Percentiles rank a stretch among this genome's conserved stretches.
phyloP scores from a whole-genome alignment of 805 yeast genomes.

The Brettanomyces custersianus region DNA sequence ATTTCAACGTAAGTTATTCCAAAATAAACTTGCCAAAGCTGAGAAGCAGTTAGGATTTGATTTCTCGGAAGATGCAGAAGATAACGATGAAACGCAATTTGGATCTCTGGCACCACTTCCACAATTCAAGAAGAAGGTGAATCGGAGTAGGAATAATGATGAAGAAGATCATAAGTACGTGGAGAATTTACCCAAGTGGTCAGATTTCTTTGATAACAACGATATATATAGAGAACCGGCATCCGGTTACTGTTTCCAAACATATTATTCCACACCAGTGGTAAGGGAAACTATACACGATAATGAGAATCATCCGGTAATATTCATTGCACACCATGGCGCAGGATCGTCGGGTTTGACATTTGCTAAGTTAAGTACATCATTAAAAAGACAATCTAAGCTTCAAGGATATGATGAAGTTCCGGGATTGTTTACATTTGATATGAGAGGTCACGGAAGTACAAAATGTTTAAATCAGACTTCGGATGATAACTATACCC shows the following conservation, averaged over 20 bases:
- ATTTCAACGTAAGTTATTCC: slow-evolving; percentile 19
- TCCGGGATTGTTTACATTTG: slow-evolving; percentile 66
- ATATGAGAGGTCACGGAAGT: slow-evolving; percentile 80
- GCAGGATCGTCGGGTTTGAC: slow-evolving; percentile 87
- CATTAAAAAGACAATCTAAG: slow-evolving; percentile 31
- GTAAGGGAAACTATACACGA: slow-evolving; percentile 5
- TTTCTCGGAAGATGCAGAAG: slow-evolving; percentile 7
- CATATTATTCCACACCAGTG: slow-evolving; percentile 49
- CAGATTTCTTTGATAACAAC: slow-evolving; percentile 25
- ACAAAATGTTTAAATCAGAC: slow-evolving; percentile 24
- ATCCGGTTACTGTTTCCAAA: slow-evolving; percentile 33
- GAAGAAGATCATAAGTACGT: neutral
- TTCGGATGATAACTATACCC: slow-evolving; percentile 22
- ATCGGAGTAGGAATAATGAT: too few species aligned
- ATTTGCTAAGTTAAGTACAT: slow-evolving; percentile 47
- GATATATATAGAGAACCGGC: slow-evolving; percentile 14
- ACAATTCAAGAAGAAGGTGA: neutral
- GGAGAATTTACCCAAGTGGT: slow-evolving; percentile 3
- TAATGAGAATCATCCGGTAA: slow-evolving; percentile 28
- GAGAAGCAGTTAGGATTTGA: slow-evolving; percentile 17
- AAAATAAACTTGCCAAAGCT: slow-evolving; percentile 14
- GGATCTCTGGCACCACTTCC: slow-evolving; percentile 7
- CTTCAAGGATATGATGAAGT: slow-evolving; percentile 20
- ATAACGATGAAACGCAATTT: slow-evolving; percentile 7
- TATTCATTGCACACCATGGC: slow-evolving; percentile 83